Conservation (phyloP, 73 alveolate genomes). For the Symbiodinium natans region DNA sequence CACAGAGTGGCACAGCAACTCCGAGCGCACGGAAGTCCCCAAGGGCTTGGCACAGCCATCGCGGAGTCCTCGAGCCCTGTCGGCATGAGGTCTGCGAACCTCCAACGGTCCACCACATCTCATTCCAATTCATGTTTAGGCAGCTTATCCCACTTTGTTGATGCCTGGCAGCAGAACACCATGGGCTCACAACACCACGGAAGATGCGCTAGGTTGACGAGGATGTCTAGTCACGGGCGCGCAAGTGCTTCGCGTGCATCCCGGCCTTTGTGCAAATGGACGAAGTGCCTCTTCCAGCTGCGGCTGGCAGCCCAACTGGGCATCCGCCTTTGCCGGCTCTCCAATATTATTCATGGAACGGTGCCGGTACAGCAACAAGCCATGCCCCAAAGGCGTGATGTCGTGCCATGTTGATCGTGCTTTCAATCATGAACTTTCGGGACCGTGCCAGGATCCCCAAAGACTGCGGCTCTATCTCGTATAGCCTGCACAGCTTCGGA, state of each 20-base stretch:
- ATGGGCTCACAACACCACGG: too few relatives aligned
- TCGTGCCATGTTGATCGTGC: too few relatives aligned
- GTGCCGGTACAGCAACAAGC: too few relatives aligned
- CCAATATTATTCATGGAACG: background rate
- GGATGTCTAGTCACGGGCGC: too few relatives aligned
- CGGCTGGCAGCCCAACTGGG: slow-evolving; percentile 59
- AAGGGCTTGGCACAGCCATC: background rate
- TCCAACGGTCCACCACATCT: background rate
- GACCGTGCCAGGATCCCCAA: background rate
- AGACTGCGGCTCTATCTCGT: slow-evolving; percentile 69
- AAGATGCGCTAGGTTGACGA: too few relatives aligned
- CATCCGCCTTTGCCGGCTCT: slow-evolving; percentile 21
- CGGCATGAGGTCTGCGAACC: slow-evolving; percentile 54
- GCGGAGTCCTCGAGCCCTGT: background rate
- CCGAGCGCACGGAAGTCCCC: too few relatives aligned
- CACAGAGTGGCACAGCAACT: background rate
- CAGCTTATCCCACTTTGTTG: too few relatives aligned
- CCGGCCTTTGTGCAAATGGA: slow-evolving; percentile 49
- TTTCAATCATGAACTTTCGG: too few relatives aligned
- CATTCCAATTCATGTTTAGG: too few relatives aligned
- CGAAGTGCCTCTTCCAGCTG: slow-evolving; percentile 60
- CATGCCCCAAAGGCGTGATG: background rate
- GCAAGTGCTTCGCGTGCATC: background rate
- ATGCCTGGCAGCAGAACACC: too few relatives aligned
- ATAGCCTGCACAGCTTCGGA: background rate